These are phyloP conservation scores for Chaetomium globosum DNA, from an alignment of 2,329 filamentous ascomycete genomes.

Conservation along the genomic window DNA sequence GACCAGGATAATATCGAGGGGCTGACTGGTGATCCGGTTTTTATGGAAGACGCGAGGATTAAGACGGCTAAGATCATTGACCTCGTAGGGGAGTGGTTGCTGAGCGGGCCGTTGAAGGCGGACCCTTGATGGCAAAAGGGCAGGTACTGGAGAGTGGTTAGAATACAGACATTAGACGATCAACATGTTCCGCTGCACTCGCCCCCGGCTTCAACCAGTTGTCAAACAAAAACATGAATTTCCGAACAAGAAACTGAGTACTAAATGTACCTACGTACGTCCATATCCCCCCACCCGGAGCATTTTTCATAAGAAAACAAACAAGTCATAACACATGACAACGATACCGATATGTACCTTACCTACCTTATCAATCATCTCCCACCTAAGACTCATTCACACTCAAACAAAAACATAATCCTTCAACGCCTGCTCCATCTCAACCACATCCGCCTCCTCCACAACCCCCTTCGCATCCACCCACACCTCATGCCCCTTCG, in stretches of 20 bases:
- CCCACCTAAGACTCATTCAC: background rate
- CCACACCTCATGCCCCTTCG: slow-evolving; percentile 31
- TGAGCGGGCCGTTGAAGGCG: slow-evolving; percentile 25
- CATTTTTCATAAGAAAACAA: background rate
- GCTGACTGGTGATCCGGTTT: slow-evolving; percentile 32
- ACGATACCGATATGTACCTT: background rate
- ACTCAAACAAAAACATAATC: slow-evolving; percentile 28
- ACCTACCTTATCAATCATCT: background rate
- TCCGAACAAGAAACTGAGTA: background rate
- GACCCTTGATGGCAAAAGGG: background rate
- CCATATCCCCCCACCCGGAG: background rate
- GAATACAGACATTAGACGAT: background rate
- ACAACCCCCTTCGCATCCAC: slow-evolving; percentile 9
- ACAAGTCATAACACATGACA: background rate
- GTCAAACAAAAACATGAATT: background rate
- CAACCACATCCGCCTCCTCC: background rate
- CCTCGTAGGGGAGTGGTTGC: slow-evolving; percentile 39
- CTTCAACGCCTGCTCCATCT: slow-evolving; percentile 17
- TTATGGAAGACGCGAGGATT: slow-evolving; percentile 35
- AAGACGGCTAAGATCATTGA: slow-evolving; percentile 38
- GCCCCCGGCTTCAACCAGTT: background rate
- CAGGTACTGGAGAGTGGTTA: background rate
- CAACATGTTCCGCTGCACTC: background rate
- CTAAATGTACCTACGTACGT: background rate
- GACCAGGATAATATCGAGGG: slow-evolving; percentile 35